Evolutionary conservation across 169 alveolate species (phyloP), one percentile per base, ranked within the genome.

Genomic region (Cryptosporidium muris): DNA sequence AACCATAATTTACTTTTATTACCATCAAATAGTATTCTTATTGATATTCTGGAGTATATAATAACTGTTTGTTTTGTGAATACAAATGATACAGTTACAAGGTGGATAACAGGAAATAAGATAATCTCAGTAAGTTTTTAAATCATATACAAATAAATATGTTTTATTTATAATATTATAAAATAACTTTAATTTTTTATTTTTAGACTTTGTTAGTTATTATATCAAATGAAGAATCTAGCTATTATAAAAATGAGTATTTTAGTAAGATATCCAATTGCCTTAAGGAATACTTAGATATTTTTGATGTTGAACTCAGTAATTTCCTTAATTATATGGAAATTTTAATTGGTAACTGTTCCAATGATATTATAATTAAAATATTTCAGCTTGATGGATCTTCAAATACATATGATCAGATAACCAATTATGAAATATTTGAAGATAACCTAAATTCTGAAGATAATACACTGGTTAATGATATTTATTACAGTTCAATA

Each of bases 111-210:
- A 9, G 49, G 54, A 6, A 74, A 74, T 49, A 74, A 74, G 60
- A 34, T 74, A 16, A 58, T n/a, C 40, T 47, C 74, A 11, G 85
- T 74, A 74, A 74, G 85, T 74, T 74, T 45, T 45, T 56, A 12
- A 25, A 25, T 25, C 0, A 25, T 25, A 25, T 25, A 25, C 4
- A 34, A 47, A 40, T 12, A n/a, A 37, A 42, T 16, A n/a, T 6
- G 9, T 74, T 74, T 53, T 14, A 11, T 47, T 54, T 9, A 0
- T 25, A 12, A 51, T 3, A 68, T 16, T 40, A 25, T 25, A 25
- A 25, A n/a, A n/a, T 51, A 51, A 51, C 56, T 51, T 51, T 51
- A 51, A 25, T 25, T 25, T 25, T 25, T 25, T 1, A 11, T 25
- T 34, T 54, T 74, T 62, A 74, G 85, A 68, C 60, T 60, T 74